Conservation (phyloP, 2,329 filamentous ascomycete genomes). For the Amylocarpus encephaloides region DNA sequence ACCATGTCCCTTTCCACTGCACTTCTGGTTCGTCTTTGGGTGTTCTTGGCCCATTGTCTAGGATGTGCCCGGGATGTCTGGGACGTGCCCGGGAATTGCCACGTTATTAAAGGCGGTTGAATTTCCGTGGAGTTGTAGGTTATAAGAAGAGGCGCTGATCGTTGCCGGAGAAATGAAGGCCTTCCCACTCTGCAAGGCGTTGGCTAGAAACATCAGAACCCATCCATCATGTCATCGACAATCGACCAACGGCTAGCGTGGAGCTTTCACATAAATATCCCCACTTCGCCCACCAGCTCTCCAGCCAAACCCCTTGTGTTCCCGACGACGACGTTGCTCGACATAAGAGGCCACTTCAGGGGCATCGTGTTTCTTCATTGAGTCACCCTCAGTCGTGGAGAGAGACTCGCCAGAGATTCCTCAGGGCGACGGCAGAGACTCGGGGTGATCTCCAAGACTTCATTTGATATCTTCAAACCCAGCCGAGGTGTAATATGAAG, state of each 20-base stretch:
- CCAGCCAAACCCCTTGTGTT: conserved; percentile 1
- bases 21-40: too few relatives aligned
- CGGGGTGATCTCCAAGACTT: neutral
- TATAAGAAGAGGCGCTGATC: neutral
- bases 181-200: neutral
- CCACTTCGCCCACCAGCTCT: neutral
- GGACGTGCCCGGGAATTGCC: too few relatives aligned
- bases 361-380: neutral
- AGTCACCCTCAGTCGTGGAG: conserved; percentile 3
- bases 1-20: too few relatives aligned
- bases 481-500: neutral
- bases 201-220: neutral
- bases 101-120: too few relatives aligned
- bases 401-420: neutral
- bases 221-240: neutral
- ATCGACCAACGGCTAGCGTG: neutral
- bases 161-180: neutral
- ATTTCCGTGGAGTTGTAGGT: too few relatives aligned
- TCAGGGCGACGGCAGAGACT: neutral
- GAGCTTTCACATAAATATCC: neutral
- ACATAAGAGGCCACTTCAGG: neutral
- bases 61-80: too few relatives aligned
- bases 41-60: too few relatives aligned
- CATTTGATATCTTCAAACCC: neutral
- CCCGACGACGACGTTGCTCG: neutral